phyloP scores from a whole-genome alignment of 495 filamentous ascomycete species.

The Neurospora sp. region DNA sequence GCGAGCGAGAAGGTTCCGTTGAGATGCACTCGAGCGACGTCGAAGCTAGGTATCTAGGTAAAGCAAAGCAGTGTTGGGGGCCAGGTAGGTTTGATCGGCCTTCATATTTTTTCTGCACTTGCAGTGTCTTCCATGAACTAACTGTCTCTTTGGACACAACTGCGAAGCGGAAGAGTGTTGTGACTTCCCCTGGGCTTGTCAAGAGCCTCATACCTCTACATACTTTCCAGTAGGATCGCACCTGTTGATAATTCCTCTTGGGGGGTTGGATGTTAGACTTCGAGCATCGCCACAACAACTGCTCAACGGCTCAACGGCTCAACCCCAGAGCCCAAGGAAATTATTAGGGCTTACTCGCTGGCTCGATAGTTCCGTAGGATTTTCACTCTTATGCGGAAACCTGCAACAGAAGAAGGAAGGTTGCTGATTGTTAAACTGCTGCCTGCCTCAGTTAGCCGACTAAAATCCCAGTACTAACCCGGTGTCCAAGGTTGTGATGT shows the following conservation, averaged over 20 bases:
- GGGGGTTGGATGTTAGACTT: neutral
- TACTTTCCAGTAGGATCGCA: neutral
- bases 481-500: neutral
- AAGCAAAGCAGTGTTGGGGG: too few relatives aligned
- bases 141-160: too few relatives aligned
- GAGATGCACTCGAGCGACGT: too few relatives aligned
- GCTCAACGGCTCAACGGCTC: neutral
- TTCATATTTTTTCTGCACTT: too few relatives aligned
- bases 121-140: too few relatives aligned
- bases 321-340: neutral
- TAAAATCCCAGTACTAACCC: neutral
- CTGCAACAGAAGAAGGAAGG: neutral
- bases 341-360: neutral
- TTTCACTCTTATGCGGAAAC: neutral
- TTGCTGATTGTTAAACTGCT: neutral
- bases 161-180: too few relatives aligned
- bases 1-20: too few relatives aligned
- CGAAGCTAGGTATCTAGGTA: too few relatives aligned
- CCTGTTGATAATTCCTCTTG: neutral
- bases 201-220: too few relatives aligned
- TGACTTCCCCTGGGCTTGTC: too few relatives aligned
- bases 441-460: neutral
- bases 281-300: neutral
- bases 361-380: neutral
- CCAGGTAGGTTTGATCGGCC: too few relatives aligned